Conservation (phyloP, 495 filamentous ascomycete species). For the Aspergillus bertholletiae region DNA sequence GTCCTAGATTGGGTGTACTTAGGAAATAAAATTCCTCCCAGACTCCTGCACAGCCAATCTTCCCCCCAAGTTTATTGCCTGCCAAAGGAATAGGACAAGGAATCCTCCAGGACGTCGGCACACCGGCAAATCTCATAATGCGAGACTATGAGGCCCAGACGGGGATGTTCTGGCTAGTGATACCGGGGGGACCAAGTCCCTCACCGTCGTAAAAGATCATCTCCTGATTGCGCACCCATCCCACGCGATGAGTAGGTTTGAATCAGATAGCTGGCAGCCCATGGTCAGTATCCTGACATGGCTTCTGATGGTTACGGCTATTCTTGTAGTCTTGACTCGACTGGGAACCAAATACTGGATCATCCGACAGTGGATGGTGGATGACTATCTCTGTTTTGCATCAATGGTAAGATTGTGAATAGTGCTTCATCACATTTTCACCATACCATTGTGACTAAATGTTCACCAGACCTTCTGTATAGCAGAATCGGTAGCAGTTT, state of each 20-base stretch:
- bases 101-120: too few species aligned
- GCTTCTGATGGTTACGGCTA: background rate
- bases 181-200: too few species aligned
- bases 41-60: too few species aligned
- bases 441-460: background rate
- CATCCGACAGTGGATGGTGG: background rate
- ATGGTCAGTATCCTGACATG: background rate
- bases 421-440: background rate
- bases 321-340: background rate
- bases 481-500: background rate
- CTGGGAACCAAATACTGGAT: background rate
- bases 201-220: too few species aligned
- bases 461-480: background rate
- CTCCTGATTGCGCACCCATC: too few species aligned
- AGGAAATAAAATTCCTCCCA: too few species aligned
- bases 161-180: too few species aligned
- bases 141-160: too few species aligned
- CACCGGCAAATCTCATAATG: too few species aligned
- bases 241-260: background rate
- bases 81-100: too few species aligned
- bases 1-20: too few species aligned
- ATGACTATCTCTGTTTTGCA: background rate
- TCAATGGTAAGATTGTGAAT: background rate
- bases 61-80: too few species aligned
- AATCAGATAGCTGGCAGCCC: background rate